Base-by-base conservation (phyloP, 192 early-diverging fungal species). In the Entomortierella lignicola region DNA sequence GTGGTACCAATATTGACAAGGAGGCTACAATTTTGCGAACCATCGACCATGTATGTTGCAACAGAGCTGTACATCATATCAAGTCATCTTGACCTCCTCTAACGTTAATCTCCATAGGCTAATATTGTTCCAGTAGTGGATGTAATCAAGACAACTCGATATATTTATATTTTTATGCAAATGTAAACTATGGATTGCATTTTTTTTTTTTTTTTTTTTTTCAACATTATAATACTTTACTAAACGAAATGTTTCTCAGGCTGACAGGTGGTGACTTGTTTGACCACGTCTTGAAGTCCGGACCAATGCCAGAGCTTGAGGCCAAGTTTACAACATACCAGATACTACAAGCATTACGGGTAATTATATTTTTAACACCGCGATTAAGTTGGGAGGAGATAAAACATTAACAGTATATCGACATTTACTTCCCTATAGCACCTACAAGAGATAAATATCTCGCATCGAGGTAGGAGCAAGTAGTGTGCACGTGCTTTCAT, bases 221-320 rank as follows among this genome's bases (percentile, higher is more conserved):
- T n/a, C n/a, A n/a, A n/a, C n/a, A 8, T 2, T 17, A 42, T 15
- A 1, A 6, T 26, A 25, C 48, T 15, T 32, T 39, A 58, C 26
- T 57, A 26, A 3, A 55, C 10, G 55, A 41, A 13, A 13, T 61
- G n/a, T 55, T 8, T 23, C 60, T 27, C 53, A 91, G 90, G 60
- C 80, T 96, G 39, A 81, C 87, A 13, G 94, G 95, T 39, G 95
- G 95, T 37, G 95, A 97, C 72, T 82, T 97, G 59, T 97, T 96
- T 69, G 96, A 97, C 69, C 90, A 91, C 43, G 90, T 97, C 42
- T 81, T 87, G 42, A 84, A 77, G 10, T 73, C 85, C 12, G 93
- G 92, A 15, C 85, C 87, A 31, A 84, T 95, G 71, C 82, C 88
- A 3, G 95, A 97, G 75, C 81, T 83, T 23, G 95, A 97, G 68